phyloP scores from a whole-genome alignment of 2,329 filamentous ascomycete genomes.

The Neonectria sp. region DNA sequence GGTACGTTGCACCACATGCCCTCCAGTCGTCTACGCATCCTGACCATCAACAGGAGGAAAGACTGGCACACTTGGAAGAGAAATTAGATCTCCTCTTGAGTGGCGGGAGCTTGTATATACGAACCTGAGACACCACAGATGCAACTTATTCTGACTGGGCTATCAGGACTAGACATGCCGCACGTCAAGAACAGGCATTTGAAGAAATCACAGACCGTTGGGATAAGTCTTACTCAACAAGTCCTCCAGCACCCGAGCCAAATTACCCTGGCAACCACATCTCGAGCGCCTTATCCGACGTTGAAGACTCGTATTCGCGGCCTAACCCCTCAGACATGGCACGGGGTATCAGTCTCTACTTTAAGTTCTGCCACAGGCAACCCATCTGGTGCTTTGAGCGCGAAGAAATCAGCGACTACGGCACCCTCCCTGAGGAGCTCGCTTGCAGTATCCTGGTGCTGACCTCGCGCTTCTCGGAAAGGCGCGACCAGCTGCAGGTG shows the following conservation, averaged over 20 bases:
- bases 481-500: constrained; percentile 50
- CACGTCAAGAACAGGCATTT: constrained; percentile 46
- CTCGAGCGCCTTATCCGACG: constrained; percentile 47
- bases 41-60: constrained; percentile 60
- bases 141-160: constrained; percentile 48
- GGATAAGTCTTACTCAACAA: constrained; percentile 54
- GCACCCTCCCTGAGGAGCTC: constrained; percentile 57
- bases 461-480: constrained; percentile 57
- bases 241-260: constrained; percentile 46
- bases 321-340: constrained; percentile 53
- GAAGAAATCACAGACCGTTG: constrained; percentile 52
- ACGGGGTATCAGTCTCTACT: constrained; percentile 56
- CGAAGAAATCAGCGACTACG: constrained; percentile 56
- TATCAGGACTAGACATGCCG: constrained; percentile 49
- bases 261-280: constrained; percentile 43
- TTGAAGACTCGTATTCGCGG: constrained; percentile 47
- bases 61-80: constrained; percentile 66
- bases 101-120: constrained; percentile 53
- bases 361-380: constrained; percentile 60
- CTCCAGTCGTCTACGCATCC: constrained; percentile 15
- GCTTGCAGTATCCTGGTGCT: constrained; percentile 59
- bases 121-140: not conserved
- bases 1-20: constrained; percentile 51
- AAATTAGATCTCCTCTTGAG: constrained; percentile 66
- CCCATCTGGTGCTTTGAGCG: constrained; percentile 63